Percentiles rank a stretch among this genome's conserved stretches.
phyloP scores from a whole-genome alignment of 2,329 filamentous ascomycete species.

The Exophiala sp. region DNA sequence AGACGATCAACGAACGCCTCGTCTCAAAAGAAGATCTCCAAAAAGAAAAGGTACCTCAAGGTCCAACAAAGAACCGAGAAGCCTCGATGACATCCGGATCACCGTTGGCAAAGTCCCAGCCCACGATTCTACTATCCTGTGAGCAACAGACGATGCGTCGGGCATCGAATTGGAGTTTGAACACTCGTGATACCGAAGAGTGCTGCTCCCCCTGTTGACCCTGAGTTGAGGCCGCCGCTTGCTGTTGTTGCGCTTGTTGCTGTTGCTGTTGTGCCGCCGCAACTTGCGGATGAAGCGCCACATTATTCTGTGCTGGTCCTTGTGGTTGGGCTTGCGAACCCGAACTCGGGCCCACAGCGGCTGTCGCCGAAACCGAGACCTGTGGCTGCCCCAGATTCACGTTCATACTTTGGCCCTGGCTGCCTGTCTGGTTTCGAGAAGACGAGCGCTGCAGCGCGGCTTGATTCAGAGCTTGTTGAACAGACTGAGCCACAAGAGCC shows the following conservation, averaged over 20 bases:
- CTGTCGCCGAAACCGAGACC: not conserved
- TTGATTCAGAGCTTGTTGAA: constrained; percentile 15
- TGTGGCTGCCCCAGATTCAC: constrained; percentile 1
- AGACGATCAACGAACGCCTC: not conserved
- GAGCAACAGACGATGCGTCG: constrained; percentile 91
- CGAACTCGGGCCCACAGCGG: not conserved
- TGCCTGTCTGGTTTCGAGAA: not conserved
- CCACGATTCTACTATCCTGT: constrained; percentile 86
- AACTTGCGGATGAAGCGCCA: constrained; percentile 4
- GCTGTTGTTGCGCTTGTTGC: constrained; percentile 25
- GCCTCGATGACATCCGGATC: constrained; percentile 77
- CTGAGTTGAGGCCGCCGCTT: constrained; percentile 22
- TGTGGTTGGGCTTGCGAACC: not conserved
- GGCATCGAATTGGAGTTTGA: constrained; percentile 95
- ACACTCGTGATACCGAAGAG: constrained; percentile 62
- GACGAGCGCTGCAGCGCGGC: not conserved
- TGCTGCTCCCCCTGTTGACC: constrained; percentile 28
- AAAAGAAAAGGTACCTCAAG: not conserved
- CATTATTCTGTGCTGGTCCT: not conserved
- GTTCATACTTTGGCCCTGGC: not conserved
- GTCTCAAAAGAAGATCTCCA: too few relatives aligned
- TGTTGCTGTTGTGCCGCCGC: constrained; percentile 7
- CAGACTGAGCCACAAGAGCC: constrained; percentile 7
- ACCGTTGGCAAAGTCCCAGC: constrained; percentile 94
- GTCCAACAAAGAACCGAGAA: constrained; percentile 75